phyloP scores from a whole-genome alignment of 2,329 filamentous ascomycete species.

The Sclerotinia minor region DNA sequence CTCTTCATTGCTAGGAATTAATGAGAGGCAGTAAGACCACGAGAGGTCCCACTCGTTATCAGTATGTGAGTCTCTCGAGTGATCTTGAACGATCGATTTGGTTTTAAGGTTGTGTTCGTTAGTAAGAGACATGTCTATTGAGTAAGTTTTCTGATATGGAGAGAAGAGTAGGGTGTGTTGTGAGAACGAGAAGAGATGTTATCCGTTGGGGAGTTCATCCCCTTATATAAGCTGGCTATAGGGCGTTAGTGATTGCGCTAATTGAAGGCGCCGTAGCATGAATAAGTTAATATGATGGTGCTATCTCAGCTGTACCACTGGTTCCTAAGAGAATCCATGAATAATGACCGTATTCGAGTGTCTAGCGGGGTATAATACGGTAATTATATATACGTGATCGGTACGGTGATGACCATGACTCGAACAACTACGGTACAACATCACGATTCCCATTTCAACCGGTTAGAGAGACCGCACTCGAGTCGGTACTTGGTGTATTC shows the following conservation, averaged over 20 bases:
- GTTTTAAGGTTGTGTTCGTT: not conserved
- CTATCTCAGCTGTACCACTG: not conserved
- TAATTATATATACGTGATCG: not conserved
- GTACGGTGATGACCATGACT: not conserved
- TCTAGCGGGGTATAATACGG: no score
- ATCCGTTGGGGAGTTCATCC: not conserved
- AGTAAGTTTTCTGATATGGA: not conserved
- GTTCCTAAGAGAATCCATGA: not conserved
- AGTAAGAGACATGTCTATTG: not conserved
- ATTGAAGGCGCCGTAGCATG: not conserved
- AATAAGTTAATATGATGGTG: not conserved
- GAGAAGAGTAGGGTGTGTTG: not conserved
- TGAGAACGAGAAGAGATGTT: not conserved
- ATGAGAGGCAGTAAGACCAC: not conserved
- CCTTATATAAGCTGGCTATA: conserved; percentile 1
- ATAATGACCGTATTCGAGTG: not conserved
- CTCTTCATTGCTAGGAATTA: not conserved
- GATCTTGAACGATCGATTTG: not conserved
- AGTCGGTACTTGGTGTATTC: not conserved
- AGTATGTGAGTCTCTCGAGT: not conserved
- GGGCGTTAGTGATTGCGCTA: not conserved
- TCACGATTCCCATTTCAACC: not conserved
- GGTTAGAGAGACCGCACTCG: not conserved
- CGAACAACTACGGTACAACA: not conserved
- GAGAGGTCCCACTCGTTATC: not conserved